A percentile compares a stretch with the other conserved stretches of the same genome.
These are phyloP conservation scores for Candida tropicalis DNA, from an alignment of 1,139 yeast genomes.

Conservation along the genomic window DNA sequence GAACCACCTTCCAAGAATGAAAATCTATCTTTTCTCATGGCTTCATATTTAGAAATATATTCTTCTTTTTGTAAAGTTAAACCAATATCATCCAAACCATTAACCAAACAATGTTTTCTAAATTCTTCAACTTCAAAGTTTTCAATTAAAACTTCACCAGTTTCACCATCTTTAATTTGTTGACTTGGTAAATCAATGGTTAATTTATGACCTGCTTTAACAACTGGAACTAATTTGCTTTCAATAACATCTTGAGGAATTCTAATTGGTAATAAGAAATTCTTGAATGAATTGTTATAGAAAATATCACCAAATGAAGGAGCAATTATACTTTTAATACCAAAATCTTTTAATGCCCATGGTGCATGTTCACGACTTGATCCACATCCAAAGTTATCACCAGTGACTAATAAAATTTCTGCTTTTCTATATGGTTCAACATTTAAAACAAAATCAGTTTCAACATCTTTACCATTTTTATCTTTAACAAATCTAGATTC, in stretches of 20 bases:
- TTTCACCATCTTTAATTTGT: slow-evolving; percentile 65
- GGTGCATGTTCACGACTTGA: slow-evolving; percentile 99
- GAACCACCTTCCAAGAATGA: slow-evolving; percentile 93
- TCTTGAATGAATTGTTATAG: slow-evolving; percentile 94
- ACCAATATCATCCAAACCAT: slow-evolving; percentile 97
- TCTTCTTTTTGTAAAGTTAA: slow-evolving; percentile 89
- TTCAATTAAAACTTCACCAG: slow-evolving; percentile 74
- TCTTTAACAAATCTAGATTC: slow-evolving; percentile 81
- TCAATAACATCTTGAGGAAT: slow-evolving; percentile 73
- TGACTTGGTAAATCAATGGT: slow-evolving; percentile 87
- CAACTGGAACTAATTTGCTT: slow-evolving; percentile 75
- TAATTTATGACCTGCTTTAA: slow-evolving; percentile 68
- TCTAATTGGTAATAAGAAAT: slow-evolving; percentile 91
- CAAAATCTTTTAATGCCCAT: slow-evolving; percentile 98
- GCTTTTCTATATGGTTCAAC: slow-evolving; percentile 80
- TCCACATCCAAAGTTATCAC: slow-evolving; percentile 98
- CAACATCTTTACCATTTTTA: slow-evolving; percentile 70
- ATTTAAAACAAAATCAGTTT: slow-evolving; percentile 87
- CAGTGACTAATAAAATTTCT: slow-evolving; percentile 85
- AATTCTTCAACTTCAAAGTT: slow-evolving; percentile 86
- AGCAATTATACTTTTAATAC: slow-evolving; percentile 92
- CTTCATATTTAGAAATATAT: slow-evolving; percentile 72
- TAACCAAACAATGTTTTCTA: slow-evolving; percentile 91
- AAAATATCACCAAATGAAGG: slow-evolving; percentile 98
- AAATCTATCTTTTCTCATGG: slow-evolving; percentile 70